Evolutionary conservation across 2,329 filamentous ascomycete species (phyloP).

Genomic region (Monosporascus sp.): DNA sequence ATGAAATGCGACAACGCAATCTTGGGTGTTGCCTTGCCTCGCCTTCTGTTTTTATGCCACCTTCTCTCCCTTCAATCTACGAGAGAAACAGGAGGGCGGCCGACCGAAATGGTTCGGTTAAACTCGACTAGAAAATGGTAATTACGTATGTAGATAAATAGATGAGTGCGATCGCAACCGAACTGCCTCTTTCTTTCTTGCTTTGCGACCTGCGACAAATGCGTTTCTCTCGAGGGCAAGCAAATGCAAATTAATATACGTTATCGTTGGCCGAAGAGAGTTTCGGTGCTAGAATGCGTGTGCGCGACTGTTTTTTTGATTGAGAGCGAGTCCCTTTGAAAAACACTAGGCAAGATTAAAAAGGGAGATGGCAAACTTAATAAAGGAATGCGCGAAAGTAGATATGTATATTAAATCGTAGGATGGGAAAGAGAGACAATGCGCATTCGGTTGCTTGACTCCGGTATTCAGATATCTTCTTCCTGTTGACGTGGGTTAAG

Average conservation of each 20-base stretch:
- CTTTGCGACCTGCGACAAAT: neutral
- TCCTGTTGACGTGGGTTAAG: neutral
- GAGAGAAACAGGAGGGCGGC: neutral
- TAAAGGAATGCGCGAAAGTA: slow-evolving; percentile 4
- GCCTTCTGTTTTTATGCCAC: neutral
- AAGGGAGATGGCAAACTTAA: neutral
- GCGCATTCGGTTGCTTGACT: neutral
- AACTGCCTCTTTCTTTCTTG: neutral
- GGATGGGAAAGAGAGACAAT: neutral
- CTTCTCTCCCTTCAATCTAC: neutral
- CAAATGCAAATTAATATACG: neutral
- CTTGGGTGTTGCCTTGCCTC: neutral
- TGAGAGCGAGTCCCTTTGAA: neutral
- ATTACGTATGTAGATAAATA: neutral
- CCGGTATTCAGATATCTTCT: neutral
- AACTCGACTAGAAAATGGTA: neutral
- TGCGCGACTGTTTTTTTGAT: neutral
- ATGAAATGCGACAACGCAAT: neutral
- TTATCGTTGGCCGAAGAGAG: neutral
- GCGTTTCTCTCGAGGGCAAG: neutral
- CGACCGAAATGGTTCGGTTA: neutral
- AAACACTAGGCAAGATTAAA: neutral
- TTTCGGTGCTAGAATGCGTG: neutral
- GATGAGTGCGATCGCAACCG: neutral
- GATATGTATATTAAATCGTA: neutral